Evolutionary conservation across 768 basidiomycete genomes (phyloP).

Genomic region (Tephrocybe sp.): DNA sequence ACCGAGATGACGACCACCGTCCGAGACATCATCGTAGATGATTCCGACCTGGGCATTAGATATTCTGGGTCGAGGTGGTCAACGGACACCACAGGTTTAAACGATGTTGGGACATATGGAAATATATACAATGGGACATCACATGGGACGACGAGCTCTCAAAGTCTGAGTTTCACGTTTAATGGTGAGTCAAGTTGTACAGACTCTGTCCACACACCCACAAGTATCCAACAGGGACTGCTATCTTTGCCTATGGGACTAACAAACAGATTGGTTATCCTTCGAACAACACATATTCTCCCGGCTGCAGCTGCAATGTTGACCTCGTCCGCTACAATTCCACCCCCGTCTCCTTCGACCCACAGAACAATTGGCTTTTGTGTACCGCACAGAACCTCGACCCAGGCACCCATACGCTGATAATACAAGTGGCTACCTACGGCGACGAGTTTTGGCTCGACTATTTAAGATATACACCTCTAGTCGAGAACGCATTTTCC

Average conservation of each 20-base stretch:
- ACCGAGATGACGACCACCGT: neutral
- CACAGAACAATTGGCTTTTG: conserved; percentile 3
- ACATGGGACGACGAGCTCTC: neutral
- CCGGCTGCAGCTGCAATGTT: neutral
- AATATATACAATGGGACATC: neutral
- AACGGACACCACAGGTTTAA: neutral
- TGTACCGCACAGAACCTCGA: neutral
- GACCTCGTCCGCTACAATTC: neutral
- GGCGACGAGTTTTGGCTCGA: neutral
- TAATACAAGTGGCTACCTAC: neutral
- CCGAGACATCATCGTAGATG: conserved; percentile 1
- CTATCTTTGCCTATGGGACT: neutral
- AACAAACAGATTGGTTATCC: neutral
- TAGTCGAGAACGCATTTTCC: neutral
- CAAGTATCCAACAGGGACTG: neutral
- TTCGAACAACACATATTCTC: neutral
- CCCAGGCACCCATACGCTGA: neutral
- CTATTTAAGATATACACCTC: conserved; percentile 1
- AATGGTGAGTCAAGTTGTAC: neutral
- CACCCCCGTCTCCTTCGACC: neutral
- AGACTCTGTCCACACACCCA: too few species aligned
- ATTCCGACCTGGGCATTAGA: neutral
- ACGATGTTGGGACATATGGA: neutral
- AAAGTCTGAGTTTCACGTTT: neutral
- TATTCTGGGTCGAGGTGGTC: neutral